Conservation (phyloP, 257 asterid species). For the Solanum commersonii region DNA sequence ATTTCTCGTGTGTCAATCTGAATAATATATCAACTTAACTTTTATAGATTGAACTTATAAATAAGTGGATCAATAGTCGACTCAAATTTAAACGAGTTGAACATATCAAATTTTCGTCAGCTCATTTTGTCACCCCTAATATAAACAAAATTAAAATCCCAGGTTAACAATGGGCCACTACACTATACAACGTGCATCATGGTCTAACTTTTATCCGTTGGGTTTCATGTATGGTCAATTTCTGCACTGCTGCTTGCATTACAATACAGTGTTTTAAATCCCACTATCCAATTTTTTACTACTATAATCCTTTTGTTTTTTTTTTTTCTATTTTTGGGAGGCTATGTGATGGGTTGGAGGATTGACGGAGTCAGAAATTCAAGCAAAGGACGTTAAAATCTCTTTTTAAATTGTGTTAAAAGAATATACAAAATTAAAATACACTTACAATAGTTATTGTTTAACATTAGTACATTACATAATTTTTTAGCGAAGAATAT, state of each 20-base stretch:
- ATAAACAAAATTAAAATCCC: neutral
- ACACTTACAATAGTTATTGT: no score
- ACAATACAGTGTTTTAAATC: neutral
- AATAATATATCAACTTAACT: neutral
- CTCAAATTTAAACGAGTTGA: neutral
- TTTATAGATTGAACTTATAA: neutral
- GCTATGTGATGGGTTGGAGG: neutral
- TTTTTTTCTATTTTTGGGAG: neutral
- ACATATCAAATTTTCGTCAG: neutral
- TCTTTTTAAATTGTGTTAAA: no score
- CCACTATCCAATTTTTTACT: neutral
- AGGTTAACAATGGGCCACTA: neutral
- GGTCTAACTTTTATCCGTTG: neutral
- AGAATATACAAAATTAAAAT: no score
- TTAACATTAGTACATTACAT: no score
- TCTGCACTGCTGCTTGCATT: neutral
- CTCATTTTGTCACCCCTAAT: neutral
- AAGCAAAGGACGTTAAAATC: no score
- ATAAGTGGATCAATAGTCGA: neutral
- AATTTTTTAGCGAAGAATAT: neutral
- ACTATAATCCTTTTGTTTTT: neutral
- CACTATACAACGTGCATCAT: neutral
- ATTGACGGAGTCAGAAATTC: neutral
- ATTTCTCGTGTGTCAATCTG: neutral
- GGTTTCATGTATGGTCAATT: neutral